Evolutionary conservation across 1,284 basidiomycete genomes (phyloP).

Genomic region (Leccinum glutinopallens): DNA sequence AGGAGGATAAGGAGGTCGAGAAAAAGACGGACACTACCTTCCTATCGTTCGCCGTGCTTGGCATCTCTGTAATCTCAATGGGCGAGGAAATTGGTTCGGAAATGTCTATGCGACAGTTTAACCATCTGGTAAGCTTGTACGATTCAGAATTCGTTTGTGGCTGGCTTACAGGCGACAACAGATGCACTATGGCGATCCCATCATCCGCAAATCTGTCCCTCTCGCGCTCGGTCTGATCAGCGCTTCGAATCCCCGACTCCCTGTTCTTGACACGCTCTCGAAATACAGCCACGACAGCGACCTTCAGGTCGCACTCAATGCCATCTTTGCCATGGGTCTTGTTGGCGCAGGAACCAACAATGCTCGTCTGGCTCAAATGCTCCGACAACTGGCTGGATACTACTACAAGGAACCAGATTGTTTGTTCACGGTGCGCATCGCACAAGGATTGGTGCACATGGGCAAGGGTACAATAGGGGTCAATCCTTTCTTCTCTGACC

Average conservation of each 20-base stretch:
- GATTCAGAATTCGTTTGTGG: background rate
- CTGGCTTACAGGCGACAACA: slow-evolving; percentile 36
- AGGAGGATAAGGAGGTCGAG: slow-evolving; percentile 57
- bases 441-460: slow-evolving; percentile 98
- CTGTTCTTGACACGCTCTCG: slow-evolving; percentile 97
- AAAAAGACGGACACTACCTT: slow-evolving; percentile 74
- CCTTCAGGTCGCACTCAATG: slow-evolving; percentile 92
- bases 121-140: slow-evolving; percentile 72
- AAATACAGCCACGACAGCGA: slow-evolving; percentile 99
- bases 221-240: slow-evolving; percentile 94
- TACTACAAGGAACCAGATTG: slow-evolving; percentile 98
- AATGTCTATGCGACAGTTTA: slow-evolving; percentile 94
- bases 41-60: slow-evolving; percentile 93
- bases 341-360: slow-evolving; percentile 99
- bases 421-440: slow-evolving; percentile 94
- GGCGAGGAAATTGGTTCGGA: slow-evolving; percentile 98
- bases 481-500: slow-evolving; percentile 96
- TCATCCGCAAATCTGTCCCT: slow-evolving; percentile 93
- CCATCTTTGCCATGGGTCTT: slow-evolving; percentile 98
- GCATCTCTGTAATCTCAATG: slow-evolving; percentile 95
- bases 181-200: slow-evolving; percentile 99
- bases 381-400: slow-evolving; percentile 94
- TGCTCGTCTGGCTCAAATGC: slow-evolving; percentile 95
- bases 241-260: slow-evolving; percentile 95
- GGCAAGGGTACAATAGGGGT: slow-evolving; percentile 99